phyloP scores from a whole-genome alignment of 192 early-diverging fungal species.

The Coemansia sp. region DNA sequence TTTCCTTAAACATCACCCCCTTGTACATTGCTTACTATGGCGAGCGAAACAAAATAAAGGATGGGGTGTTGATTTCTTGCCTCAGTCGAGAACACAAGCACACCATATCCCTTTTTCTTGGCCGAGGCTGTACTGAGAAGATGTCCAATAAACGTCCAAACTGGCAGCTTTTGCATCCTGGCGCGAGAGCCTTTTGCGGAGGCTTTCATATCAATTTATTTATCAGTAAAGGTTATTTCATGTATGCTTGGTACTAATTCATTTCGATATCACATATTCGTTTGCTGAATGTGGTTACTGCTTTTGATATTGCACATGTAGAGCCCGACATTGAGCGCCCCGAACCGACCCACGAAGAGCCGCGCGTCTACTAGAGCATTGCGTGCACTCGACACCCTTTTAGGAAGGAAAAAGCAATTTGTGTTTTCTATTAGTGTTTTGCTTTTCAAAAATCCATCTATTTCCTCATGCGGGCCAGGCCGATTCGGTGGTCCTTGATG shows the following conservation, averaged over 20 bases:
- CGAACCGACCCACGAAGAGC: neutral
- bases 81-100: no score
- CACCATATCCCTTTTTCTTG: no score
- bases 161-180: no score
- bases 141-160: no score
- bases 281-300: conserved; percentile 1
- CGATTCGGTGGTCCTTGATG: conserved; percentile 42
- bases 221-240: neutral
- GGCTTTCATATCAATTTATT: neutral
- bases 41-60: neutral
- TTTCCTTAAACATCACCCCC: neutral
- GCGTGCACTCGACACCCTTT: no score
- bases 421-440: neutral
- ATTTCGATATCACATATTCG: neutral
- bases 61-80: no score
- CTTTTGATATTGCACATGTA: conserved; percentile 11
- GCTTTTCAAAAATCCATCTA: conserved; percentile 11
- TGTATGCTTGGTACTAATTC: neutral
- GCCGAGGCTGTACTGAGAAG: no score
- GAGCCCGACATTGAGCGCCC: conserved; percentile 41
- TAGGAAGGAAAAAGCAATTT: no score
- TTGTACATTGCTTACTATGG: conserved; percentile 4
- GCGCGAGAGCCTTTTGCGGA: no score
- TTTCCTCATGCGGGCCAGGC: conserved; percentile 31
- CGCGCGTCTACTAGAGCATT: conserved; percentile 5